phyloP scores from a whole-genome alignment of 768 basidiomycete genomes.

The Suillus placidus region DNA sequence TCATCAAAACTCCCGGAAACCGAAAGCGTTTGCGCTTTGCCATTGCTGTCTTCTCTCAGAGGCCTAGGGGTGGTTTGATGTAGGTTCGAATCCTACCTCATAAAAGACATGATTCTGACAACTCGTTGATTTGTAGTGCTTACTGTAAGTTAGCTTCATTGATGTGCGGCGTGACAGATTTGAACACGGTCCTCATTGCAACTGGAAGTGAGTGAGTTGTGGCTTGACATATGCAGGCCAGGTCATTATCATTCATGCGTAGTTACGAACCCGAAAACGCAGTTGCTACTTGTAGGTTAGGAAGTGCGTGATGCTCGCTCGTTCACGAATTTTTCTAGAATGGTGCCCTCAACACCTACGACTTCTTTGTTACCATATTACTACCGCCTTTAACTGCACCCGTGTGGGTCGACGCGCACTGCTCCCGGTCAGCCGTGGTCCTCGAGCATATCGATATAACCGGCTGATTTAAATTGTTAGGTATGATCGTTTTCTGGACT shows the following conservation, averaged over 20 bases:
- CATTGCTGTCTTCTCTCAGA: conserved; percentile 62
- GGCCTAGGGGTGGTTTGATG: conserved; percentile 57
- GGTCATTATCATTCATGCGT: neutral
- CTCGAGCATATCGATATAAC: conserved; percentile 23
- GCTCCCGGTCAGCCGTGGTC: conserved; percentile 43
- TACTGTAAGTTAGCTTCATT: conserved; percentile 29
- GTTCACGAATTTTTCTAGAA: conserved; percentile 37
- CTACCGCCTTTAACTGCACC: conserved; percentile 49
- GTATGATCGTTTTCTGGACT: conserved; percentile 44
- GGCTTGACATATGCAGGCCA: neutral
- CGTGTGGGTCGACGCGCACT: conserved; percentile 51
- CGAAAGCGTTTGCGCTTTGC: conserved; percentile 57
- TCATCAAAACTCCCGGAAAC: conserved; percentile 56
- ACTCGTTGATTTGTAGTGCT: conserved; percentile 12
- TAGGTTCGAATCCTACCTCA: conserved; percentile 13
- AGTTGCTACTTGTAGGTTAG: conserved; percentile 41
- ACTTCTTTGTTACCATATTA: conserved; percentile 55
- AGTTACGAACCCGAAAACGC: conserved; percentile 49
- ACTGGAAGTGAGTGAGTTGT: conserved; percentile 46
- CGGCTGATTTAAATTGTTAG: conserved; percentile 40
- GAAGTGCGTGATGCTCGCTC: neutral
- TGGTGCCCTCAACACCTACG: conserved; percentile 56
- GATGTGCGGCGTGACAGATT: conserved; percentile 32
- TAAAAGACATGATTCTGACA: neutral
- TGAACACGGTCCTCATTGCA: conserved; percentile 54